Percentiles rank a stretch among this genome's conserved stretches.
Evolutionary conservation across 2,329 filamentous ascomycete genomes (phyloP).

Genomic region (Drechslerella dactyloides): DNA sequence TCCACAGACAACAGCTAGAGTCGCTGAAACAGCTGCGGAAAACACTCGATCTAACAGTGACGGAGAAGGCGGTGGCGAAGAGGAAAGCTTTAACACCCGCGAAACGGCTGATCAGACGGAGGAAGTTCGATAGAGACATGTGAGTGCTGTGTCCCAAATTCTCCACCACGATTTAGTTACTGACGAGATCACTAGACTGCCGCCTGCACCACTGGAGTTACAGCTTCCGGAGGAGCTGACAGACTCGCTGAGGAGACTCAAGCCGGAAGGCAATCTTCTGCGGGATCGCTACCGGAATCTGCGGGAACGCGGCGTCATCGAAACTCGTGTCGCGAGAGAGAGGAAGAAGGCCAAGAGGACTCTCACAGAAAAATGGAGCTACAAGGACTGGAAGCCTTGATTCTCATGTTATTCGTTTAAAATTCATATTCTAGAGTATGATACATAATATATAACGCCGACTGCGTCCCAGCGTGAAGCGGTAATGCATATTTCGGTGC

Average conservation of each 20-base stretch:
- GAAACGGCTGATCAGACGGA: slow-evolving; percentile 57
- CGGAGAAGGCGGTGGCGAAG: slow-evolving; percentile 55
- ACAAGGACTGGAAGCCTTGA: slow-evolving; percentile 75
- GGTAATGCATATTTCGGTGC: too few species aligned
- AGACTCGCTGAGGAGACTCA: slow-evolving; percentile 78
- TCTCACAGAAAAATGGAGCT: slow-evolving; percentile 92
- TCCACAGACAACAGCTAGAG: slow-evolving; percentile 73
- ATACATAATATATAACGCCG: too few species aligned
- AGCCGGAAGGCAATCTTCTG: slow-evolving; percentile 93
- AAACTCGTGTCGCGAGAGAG: slow-evolving; percentile 79
- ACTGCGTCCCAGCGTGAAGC: too few species aligned
- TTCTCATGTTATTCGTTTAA: background rate
- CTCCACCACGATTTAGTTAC: background rate
- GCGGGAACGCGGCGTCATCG: slow-evolving; percentile 85
- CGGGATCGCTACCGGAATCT: slow-evolving; percentile 90
- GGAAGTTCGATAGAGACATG: slow-evolving; percentile 61
- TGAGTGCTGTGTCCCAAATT: slow-evolving; percentile 56
- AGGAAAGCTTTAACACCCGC: slow-evolving; percentile 63
- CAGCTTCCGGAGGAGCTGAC: slow-evolving; percentile 82
- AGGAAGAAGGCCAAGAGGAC: slow-evolving; percentile 81
- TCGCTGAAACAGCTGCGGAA: slow-evolving; percentile 74
- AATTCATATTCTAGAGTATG: too few species aligned
- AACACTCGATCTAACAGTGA: slow-evolving; percentile 61
- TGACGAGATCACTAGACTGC: slow-evolving; percentile 44
- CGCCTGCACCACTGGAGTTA: slow-evolving; percentile 68